phyloP scores from a whole-genome alignment of 208 protist species.

The Leishmania arabica region DNA sequence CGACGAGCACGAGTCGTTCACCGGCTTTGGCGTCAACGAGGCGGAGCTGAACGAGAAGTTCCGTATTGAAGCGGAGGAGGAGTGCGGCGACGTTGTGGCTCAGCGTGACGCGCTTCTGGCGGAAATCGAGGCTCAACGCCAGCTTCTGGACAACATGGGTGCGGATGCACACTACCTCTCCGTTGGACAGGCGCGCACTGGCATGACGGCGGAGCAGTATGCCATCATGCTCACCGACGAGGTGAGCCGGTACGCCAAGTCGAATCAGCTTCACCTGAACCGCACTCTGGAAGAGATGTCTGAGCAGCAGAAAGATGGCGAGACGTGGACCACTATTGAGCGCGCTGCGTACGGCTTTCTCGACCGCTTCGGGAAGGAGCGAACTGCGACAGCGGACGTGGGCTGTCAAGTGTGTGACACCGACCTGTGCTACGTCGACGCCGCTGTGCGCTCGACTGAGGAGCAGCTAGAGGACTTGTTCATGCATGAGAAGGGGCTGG shows the following conservation, averaged over 20 bases:
- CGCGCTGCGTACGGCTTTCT: constrained; percentile 55
- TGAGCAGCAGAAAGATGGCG: background rate
- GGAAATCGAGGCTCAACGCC: constrained; percentile 45
- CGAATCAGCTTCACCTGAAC: constrained; percentile 42
- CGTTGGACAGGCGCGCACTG: constrained; percentile 28
- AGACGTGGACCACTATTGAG: background rate
- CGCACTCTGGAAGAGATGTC: background rate
- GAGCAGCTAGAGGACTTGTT: constrained; percentile 73
- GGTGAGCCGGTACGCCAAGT: constrained; percentile 63
- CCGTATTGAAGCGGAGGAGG: constrained; percentile 56
- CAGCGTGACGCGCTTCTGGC: constrained; percentile 44
- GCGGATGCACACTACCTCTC: constrained; percentile 67
- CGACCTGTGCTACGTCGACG: constrained; percentile 79
- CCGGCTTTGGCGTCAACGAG: constrained; percentile 50
- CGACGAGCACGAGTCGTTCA: constrained; percentile 24
- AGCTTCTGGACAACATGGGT: constrained; percentile 42
- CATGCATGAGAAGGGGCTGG: constrained; percentile 64
- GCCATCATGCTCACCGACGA: constrained; percentile 71
- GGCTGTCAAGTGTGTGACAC: constrained; percentile 71
- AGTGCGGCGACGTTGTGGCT: constrained; percentile 54
- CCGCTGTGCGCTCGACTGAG: constrained; percentile 50
- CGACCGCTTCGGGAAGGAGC: constrained; percentile 53
- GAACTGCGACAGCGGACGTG: constrained; percentile 36
- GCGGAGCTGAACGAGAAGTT: constrained; percentile 53
- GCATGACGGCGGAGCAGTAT: constrained; percentile 56